Percentiles rank a stretch among this genome's conserved stretches.
Evolutionary conservation across 495 filamentous ascomycete genomes (phyloP).

Genomic region (Aspergillus indologenus): DNA sequence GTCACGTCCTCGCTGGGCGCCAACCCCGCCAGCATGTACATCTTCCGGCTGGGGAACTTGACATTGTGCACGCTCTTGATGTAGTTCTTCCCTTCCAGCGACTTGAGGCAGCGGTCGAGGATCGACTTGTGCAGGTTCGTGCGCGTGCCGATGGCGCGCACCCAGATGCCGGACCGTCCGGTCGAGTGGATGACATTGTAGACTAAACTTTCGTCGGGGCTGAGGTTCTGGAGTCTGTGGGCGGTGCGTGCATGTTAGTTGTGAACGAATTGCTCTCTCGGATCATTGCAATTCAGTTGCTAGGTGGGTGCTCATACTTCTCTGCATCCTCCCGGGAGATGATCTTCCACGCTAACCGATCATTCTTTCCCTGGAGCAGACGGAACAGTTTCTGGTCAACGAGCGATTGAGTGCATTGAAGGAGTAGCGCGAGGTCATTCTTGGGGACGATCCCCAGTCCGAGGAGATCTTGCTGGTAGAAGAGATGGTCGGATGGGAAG

Average conservation of each 20-base stretch:
- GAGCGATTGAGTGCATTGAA: slow-evolving; percentile 59
- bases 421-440: slow-evolving; percentile 53
- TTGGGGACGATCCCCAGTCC: slow-evolving; percentile 59
- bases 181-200: slow-evolving; percentile 83
- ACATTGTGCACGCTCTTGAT: slow-evolving; percentile 72
- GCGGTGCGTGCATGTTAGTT: not conserved
- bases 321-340: slow-evolving; percentile 66
- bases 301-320: slow-evolving; percentile 48
- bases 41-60: slow-evolving; percentile 58
- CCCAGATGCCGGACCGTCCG: slow-evolving; percentile 82
- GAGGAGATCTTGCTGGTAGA: slow-evolving; percentile 65
- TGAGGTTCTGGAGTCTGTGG: slow-evolving; percentile 61
- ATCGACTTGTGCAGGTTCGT: slow-evolving; percentile 76
- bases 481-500: slow-evolving; percentile 49
- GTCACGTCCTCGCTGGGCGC: slow-evolving; percentile 82
- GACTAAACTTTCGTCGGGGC: slow-evolving; percentile 70
- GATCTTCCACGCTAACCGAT: slow-evolving; percentile 61
- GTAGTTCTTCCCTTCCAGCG: slow-evolving; percentile 76
- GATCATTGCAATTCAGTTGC: too few relatives aligned
- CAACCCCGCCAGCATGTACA: slow-evolving; percentile 64
- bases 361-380: slow-evolving; percentile 50
- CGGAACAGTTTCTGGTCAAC: slow-evolving; percentile 67
- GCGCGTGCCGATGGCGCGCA: slow-evolving; percentile 68
- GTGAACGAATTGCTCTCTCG: not conserved
- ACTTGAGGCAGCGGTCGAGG: slow-evolving; percentile 71